Percentiles rank a stretch among this genome's conserved stretches.
Conservation (phyloP, 2,329 filamentous ascomycete genomes). For the Fusarium luffae region DNA sequence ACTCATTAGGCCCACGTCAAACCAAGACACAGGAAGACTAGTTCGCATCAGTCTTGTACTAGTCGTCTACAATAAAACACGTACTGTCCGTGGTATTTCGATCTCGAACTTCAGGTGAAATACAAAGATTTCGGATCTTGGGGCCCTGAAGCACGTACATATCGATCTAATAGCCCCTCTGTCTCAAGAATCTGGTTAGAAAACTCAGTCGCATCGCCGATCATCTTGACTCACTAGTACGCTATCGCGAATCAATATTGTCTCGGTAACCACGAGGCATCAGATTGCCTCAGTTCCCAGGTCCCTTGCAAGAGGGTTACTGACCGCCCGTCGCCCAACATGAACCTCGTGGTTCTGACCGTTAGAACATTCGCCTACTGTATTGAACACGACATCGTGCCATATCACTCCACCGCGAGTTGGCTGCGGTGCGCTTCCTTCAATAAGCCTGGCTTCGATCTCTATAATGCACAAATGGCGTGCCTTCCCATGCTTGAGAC, state of each 20-base stretch:
- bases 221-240: not conserved
- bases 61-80: not conserved
- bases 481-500: constrained; percentile 37
- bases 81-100: not conserved
- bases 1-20: not conserved
- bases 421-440: not conserved
- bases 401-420: constrained; percentile 3
- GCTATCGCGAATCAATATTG: constrained; percentile 1
- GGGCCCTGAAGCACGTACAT: not conserved
- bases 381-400: not conserved
- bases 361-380: constrained; percentile 2
- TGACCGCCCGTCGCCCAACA: constrained; percentile 27
- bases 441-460: constrained; percentile 12
- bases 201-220: not conserved
- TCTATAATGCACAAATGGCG: constrained; percentile 39
- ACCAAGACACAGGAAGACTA: not conserved
- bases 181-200: not conserved
- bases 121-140: not conserved
- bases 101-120: not conserved
- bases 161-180: not conserved
- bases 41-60: not conserved
- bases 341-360: constrained; percentile 1
- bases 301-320: constrained; percentile 1
- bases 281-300: not conserved
- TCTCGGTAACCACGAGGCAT: constrained; percentile 2